Base-by-base conservation (phyloP, 2,329 filamentous ascomycete genomes). In the Xylaria sp. region DNA sequence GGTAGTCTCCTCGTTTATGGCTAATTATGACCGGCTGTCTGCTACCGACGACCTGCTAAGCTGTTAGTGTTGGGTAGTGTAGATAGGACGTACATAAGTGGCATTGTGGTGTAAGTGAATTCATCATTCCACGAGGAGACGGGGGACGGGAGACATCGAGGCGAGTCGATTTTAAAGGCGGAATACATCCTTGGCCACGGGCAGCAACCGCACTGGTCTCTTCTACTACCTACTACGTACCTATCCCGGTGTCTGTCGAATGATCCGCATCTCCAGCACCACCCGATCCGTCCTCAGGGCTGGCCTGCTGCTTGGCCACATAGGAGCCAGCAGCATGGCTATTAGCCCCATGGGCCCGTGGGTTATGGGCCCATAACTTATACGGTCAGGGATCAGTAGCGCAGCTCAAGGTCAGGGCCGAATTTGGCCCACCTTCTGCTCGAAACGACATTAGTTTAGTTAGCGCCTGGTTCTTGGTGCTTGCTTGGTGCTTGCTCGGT, bases 371-470 rank as follows among this genome's bases (percentile, higher is more conserved):
- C 23, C 23, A 30, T 30, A 30, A 30, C 23, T 30, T 30, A 30
- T 30, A 30, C 23, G 66, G 66, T 65, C 65, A 69, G 68, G 69
- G 66, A 69, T 69, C 66, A 63, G 67, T 54, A 48, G 52, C 34
- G 46, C 42, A 51, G 57, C 53, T 63, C 56, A 56, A 59, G 56
- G 54, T 63, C 59, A 62, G 61, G 60, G 52, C 59, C 59, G 56
- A 61, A 52, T 30, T 30, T 62, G 65, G 65, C 63, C 62, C 62
- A 65, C 62, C 63, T 30, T 57, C 49, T 57, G 66, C 65, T 70
- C 70, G 68, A 72, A 71, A 72, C 70, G 9, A 68, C 68, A 61
- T 67, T 71, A 64, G 64, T 65, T 67, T 71, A 64, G 64, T 65
- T 70, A 71, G 71, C 67, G 66, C 57, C 61, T 67, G 65, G 10